Conservation (phyloP, 306 rosid species). For the Vigna nakashimae region DNA sequence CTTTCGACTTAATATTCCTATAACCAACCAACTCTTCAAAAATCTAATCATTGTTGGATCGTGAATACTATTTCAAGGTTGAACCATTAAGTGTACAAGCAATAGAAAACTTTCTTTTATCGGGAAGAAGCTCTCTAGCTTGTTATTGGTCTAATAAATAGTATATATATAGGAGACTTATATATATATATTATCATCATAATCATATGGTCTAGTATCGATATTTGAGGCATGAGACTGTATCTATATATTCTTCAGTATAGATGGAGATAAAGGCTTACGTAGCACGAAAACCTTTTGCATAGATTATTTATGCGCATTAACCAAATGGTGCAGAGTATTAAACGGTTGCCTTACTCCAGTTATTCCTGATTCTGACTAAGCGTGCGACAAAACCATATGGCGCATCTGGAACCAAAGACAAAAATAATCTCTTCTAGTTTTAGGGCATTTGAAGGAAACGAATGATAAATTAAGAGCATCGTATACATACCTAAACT, state of each 20-base stretch:
- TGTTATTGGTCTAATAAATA: too few relatives aligned
- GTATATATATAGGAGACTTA: background rate
- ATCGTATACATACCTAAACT: background rate
- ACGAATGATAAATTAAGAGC: background rate
- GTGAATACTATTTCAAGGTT: background rate
- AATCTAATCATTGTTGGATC: background rate
- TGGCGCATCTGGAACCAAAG: constrained; percentile 39
- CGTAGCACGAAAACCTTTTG: constrained; percentile 17
- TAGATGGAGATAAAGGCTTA: background rate
- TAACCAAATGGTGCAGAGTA: background rate
- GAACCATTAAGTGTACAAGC: background rate
- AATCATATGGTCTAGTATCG: background rate
- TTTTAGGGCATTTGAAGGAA: background rate
- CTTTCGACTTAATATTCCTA: constrained; percentile 11
- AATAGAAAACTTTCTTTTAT: too few relatives aligned
- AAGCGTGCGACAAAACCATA: constrained; percentile 31
- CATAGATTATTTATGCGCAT: constrained; percentile 25
- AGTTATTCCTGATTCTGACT: constrained; percentile 24
- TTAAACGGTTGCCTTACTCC: background rate
- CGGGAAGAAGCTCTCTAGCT: too few relatives aligned
- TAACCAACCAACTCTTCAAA: background rate
- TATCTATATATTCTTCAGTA: constrained; percentile 13
- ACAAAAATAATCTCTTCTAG: background rate
- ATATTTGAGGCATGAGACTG: constrained; percentile 13
- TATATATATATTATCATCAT: background rate